phyloP scores from a whole-genome alignment of 2,329 filamentous ascomycete species.

The Dryadomyces quercivorus region DNA sequence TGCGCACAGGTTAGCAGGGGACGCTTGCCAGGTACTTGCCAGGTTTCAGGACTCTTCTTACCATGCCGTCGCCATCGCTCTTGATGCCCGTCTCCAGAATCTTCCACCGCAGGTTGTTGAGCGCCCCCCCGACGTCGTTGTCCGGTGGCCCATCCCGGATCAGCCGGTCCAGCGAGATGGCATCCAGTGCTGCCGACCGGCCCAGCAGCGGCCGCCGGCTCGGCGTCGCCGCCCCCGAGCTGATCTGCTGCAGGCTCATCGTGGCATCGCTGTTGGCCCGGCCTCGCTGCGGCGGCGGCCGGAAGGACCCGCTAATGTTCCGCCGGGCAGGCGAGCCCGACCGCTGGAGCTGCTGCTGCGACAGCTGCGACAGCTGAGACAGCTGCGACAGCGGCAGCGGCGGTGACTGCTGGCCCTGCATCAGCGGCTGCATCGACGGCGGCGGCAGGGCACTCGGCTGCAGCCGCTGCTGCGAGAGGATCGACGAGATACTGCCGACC shows the following conservation, averaged over 20 bases:
- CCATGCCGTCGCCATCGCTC: slow-evolving; percentile 71
- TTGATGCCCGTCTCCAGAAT: slow-evolving; percentile 65
- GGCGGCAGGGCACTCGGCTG: slow-evolving; percentile 34
- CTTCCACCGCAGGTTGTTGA: slow-evolving; percentile 61
- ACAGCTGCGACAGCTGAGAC: slow-evolving; percentile 21
- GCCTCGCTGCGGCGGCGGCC: slow-evolving; percentile 41
- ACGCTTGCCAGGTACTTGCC: background rate
- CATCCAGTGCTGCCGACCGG: slow-evolving; percentile 37
- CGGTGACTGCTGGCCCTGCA: slow-evolving; percentile 23
- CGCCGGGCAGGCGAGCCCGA: slow-evolving; percentile 22
- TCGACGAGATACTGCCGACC: slow-evolving; percentile 34
- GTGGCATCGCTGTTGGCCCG: slow-evolving; percentile 64
- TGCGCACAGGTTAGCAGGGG: slow-evolving; percentile 23
- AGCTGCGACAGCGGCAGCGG: slow-evolving; percentile 28
- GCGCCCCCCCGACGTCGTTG: slow-evolving; percentile 52
- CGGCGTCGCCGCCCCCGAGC: slow-evolving; percentile 23
- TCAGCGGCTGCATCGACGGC: slow-evolving; percentile 16
- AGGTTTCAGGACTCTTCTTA: slow-evolving; percentile 23
- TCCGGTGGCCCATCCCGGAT: slow-evolving; percentile 69
- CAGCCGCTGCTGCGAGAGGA: slow-evolving; percentile 36
- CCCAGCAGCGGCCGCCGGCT: slow-evolving; percentile 30
- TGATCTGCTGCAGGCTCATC: slow-evolving; percentile 24
- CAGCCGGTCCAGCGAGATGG: slow-evolving; percentile 58
- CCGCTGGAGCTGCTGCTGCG: slow-evolving; percentile 21
- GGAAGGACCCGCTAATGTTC: slow-evolving; percentile 17